Percentiles rank a stretch among this genome's conserved stretches.
These are phyloP conservation scores for Suillus subaureus DNA, from an alignment of 768 basidiomycete genomes.

Conservation along the genomic window DNA sequence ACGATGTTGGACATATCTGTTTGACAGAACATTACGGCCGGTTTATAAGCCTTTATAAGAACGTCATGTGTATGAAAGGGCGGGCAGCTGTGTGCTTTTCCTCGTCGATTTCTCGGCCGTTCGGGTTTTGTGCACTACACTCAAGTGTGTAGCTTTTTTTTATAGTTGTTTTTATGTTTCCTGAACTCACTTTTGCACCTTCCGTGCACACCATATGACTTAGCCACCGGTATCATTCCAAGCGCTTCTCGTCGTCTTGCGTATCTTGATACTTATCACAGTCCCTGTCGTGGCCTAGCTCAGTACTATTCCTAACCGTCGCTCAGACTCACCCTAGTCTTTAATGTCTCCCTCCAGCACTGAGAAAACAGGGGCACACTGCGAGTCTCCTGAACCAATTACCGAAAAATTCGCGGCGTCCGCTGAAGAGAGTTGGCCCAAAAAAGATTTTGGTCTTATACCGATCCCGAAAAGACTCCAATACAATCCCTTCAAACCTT, in stretches of 20 bases:
- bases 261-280: not conserved
- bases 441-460: conserved; percentile 60
- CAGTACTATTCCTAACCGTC: not conserved
- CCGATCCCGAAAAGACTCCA: conserved; percentile 62
- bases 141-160: not conserved
- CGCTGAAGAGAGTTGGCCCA: not conserved
- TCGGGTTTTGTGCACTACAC: not conserved
- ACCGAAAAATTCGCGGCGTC: not conserved
- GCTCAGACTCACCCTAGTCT: not conserved
- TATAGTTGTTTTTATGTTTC: not conserved
- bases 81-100: not conserved
- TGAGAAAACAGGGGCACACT: conserved; percentile 2
- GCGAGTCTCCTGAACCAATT: not conserved
- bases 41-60: not conserved
- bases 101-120: not conserved
- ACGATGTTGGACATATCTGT: not conserved
- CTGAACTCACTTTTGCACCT: not conserved
- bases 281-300: not conserved
- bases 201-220: not conserved
- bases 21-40: not conserved
- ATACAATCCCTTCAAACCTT: conserved; percentile 52
- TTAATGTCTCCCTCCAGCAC: conserved; percentile 20
- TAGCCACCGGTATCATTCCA: not conserved
- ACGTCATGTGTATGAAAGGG: not conserved
- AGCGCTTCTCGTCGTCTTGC: not conserved